Evolutionary conservation across 805 yeast species (phyloP), one percentile per base, ranked within the genome.

Genomic region (Cyberlindnera samutprakarnensis): DNA sequence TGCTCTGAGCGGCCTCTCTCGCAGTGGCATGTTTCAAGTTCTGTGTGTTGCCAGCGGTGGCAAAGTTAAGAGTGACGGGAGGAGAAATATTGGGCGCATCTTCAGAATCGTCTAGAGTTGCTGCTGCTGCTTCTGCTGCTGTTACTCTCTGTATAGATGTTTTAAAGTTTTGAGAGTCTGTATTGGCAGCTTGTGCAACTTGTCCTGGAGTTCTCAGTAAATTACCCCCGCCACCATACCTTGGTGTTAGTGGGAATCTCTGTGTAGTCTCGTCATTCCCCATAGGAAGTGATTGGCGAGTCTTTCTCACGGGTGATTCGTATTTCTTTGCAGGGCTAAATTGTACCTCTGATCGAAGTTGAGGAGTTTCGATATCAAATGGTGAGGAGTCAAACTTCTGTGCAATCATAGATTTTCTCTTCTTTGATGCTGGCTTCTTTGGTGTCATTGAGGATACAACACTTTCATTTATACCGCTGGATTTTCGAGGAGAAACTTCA

Each of bases 221-320:
- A 14, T 42, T 44, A 0, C 65, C 66, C 13, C 61, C 62, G 0
- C 59, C 64, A 0, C 65, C 64, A 36, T 62, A 66, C 25, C 60
- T 61, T 2, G 74, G 72, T 0, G 73, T 68, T 27, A 57, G 52
- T 3, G 75, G 75, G 38, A 69, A 68, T 33, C 72, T 36, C 27
- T 61, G 65, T 7, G 53, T 45, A 8, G 37, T 35, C 16, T 37
- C 32, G 13, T 38, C 47, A 4, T 41, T 37, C 9, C 23, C 20
- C 15, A n/a, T 16, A 4, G 32, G 32, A 11, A 16, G 25, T 12
- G 31, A 22, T 16, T 28, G 31, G 11, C 25, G 22, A n/a, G 25
- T 19, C 30, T 35, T 41, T 13, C 31, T 31, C 29, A 41, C 15
- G 6, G 49, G 51, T 3, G 44, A 32, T 11, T 14, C 15, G 7